Base-by-base conservation (phyloP, 148 eudicot species). In the Diospyros lotus region DNA sequence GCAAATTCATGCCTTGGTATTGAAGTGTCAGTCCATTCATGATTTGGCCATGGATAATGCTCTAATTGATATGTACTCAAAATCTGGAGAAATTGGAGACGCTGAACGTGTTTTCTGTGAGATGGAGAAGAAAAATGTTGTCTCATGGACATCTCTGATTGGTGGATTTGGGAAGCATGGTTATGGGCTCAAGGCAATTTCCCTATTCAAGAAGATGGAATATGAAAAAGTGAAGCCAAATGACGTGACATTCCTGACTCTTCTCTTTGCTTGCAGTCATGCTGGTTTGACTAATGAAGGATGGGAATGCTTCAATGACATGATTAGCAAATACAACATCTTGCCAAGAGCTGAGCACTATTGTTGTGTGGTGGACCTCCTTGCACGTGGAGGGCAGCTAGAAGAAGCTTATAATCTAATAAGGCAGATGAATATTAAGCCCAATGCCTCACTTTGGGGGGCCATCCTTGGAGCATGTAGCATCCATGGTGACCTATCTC, bases 31-130 rank as follows among this genome's bases (percentile, higher is more conserved):
- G 61, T 18, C 79, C 52, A 61, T 42, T 53, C 74, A 69, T 38
- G 79, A 77, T 63, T 48, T 56, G 11, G 75, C 75, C 67, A 59
- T 77, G 69, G 69, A 44, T 8, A 77, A 77, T 70, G 63, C 79
- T 77, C 74, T 77, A 12, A 53, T 77, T 42, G 79, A 77, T 77
- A 70, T 77, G 79, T 77, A 62, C 69, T 61, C 79, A 53, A 77
- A 77, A 70, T 60, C 74, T 69, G 75, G 70, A 54, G 75, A 77
- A 43, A 77, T 77, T 6, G 54, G 70, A 40, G 69, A 63, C 42
- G 74, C 75, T 53, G 43, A 77, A 51, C 11, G 8, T 52, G 69
- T 62, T 58, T 77, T 77, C 40, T 18, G 41, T 53, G 40, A 38
- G 55, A 77, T 70, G 74, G n/a, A 54, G 55, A n/a, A 61, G 17